Evolutionary conservation across 2,329 filamentous ascomycete genomes (phyloP), one percentile per base, ranked within the genome.

Genomic region (Arthrobotrys sinensis): DNA sequence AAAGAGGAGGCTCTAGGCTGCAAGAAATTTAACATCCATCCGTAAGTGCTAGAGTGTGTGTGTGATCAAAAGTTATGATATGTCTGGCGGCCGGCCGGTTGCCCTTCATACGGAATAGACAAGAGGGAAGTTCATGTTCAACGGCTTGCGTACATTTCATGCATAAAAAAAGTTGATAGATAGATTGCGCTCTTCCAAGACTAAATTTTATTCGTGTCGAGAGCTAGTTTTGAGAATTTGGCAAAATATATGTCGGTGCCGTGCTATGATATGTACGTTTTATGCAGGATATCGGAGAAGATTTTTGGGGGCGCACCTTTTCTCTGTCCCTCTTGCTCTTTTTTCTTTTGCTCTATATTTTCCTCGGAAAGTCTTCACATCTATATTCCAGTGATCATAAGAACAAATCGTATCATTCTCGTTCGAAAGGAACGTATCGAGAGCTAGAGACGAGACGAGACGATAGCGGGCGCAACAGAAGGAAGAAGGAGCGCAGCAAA

Each of bases 1-100:
- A 40, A 57, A 21, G n/a, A 48, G 48, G 69, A 73, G 69, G 69
- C 69, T 73, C 69, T 66, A 73, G 69, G 69, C 69, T 73, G 69
- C 69, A 57, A 73, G 55, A 71, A 70, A 70, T 40, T 43, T 60
- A 32, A 60, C 36, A 60, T 60, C 55, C 55, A 60, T 43, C 21
- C 34, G 36, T 60, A 36, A 60, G 16, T 43, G 34, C 34, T 57
- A 57, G 40, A 57, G n/a, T 57, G 55, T 28, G 55, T 60, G 52
- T 38, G 55, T 60, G 55, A 60, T 60, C 55, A 60, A 60, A 60
- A 4, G 55, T 19, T 60, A n/a, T 40, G 36, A 60, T 60, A 57
- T 38, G 55, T 43, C 24, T 40, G 55, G 55, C 55, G 55, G 55
- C 55, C 55, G 55, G 55, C 55, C 55, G 55, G 55, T 60, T 43